Conservation (phyloP, 2,329 filamentous ascomycete species). For the Leptoxyphium fumago region DNA sequence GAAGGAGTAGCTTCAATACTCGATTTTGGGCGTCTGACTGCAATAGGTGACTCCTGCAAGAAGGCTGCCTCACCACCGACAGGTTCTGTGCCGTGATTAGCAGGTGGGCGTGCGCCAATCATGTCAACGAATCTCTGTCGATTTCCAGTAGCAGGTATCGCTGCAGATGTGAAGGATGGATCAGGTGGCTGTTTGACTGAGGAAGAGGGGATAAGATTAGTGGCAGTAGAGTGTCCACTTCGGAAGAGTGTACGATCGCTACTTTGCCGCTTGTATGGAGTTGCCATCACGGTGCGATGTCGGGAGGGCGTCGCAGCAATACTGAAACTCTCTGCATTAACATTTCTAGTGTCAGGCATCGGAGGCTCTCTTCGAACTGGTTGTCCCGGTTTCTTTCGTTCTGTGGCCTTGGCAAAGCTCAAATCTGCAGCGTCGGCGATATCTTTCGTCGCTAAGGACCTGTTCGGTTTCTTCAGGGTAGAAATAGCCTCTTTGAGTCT, state of each 20-base stretch:
- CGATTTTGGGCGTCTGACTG: conserved; percentile 1
- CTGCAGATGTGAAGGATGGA: background rate
- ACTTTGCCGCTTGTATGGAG: conserved; percentile 10
- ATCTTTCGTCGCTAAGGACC: conserved; percentile 51
- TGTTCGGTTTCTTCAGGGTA: conserved; percentile 60
- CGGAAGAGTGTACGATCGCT: background rate
- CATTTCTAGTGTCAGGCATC: conserved; percentile 15
- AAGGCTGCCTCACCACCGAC: conserved; percentile 24
- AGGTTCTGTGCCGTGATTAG: background rate
- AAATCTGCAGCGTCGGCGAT: conserved; percentile 54
- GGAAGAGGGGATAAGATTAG: conserved; percentile 1
- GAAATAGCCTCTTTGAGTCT: conserved; percentile 62
- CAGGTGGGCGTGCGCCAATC: background rate
- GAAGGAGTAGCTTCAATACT: background rate
- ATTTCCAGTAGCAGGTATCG: background rate
- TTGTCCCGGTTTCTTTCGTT: conserved; percentile 9
- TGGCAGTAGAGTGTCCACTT: background rate
- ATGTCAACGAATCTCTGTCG: background rate
- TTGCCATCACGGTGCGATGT: conserved; percentile 14
- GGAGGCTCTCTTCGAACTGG: conserved; percentile 13
- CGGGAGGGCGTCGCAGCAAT: conserved; percentile 30
- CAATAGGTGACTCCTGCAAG: conserved; percentile 15
- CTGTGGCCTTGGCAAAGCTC: conserved; percentile 26
- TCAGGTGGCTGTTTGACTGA: background rate
- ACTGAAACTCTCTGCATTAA: conserved; percentile 20